Base-by-base conservation (phyloP, 2,329 filamentous ascomycete genomes). In the Pestalotiopsis fici region DNA sequence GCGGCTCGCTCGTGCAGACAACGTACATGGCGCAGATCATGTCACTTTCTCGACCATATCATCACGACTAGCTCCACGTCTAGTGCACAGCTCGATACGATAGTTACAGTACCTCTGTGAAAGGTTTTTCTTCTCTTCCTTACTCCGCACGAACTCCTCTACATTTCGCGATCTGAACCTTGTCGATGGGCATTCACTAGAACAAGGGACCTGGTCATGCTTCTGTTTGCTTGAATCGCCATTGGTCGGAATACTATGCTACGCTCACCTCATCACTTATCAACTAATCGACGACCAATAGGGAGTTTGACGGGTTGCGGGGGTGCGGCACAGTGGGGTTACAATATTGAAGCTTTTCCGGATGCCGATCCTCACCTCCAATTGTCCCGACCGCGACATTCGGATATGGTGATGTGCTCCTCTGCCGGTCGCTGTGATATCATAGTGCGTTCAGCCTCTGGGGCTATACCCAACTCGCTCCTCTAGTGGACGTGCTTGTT, bases 401-500 rank as follows among this genome's bases (percentile, higher is more conserved):
- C 57, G 57, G 57, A 60, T 60, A 60, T 60, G 57, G 28, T 60
- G 57, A 60, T 60, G 57, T 31, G 57, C 57, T 60, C 9, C 12
- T 57, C 25, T 31, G 25, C 25, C 27, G 57, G 31, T 27, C 31
- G 57, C 25, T 60, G 57, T 60, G 57, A 60, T 60, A 60, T 60
- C 57, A 60, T 60, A 21, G 27, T 23, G 57, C 57, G 31, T 60
- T 35, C 57, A 60, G 25, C 57, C 27, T 60, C 11, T 60, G 27
- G 15, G 31, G 13, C 57, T 35, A 60, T 60, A 35, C 57, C 57
- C 15, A 6, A 60, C 13, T 12, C 13, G 57, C 37, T 13, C n/a
- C 18, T 35, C 21, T 31, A 27, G 31, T 18, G 27, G n/a, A 13
- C n/a, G 11, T 35, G 15, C n/a, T 60, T 60, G 57, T 60, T 35